Evolutionary conservation across 306 rosid genomes (phyloP).

Genomic region (Begonia peltatifolia): DNA sequence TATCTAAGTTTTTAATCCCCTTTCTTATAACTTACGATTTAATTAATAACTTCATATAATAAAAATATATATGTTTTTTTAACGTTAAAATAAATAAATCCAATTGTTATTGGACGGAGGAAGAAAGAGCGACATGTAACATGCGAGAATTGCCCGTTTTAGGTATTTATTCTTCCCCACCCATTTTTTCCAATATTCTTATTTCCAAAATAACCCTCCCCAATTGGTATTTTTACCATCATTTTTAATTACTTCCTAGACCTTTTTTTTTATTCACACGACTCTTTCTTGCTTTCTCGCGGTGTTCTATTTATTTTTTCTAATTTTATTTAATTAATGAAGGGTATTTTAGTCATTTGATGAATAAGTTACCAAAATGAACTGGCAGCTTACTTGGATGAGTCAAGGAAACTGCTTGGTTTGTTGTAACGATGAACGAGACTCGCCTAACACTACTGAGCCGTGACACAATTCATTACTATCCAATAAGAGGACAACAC

Average conservation of each 20-base stretch:
- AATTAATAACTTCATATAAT: too few relatives aligned
- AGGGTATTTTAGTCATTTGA: conserved; percentile 23
- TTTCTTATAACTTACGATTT: too few relatives aligned
- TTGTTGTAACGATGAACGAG: conserved; percentile 47
- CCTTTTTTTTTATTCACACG: too few relatives aligned
- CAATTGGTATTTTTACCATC: too few relatives aligned
- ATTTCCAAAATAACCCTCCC: conserved; percentile 26
- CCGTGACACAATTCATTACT: neutral
- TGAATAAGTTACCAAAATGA: conserved; percentile 20
- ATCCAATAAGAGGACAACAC: too few relatives aligned
- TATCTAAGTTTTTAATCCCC: too few relatives aligned
- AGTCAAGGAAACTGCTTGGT: conserved; percentile 66
- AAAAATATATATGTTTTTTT: too few relatives aligned
- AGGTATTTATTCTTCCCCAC: conserved; percentile 30
- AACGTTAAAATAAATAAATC: neutral
- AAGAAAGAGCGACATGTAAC: conserved; percentile 37
- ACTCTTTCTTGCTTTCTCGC: too few relatives aligned
- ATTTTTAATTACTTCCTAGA: too few relatives aligned
- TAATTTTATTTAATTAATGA: neutral
- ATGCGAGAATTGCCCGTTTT: conserved; percentile 47
- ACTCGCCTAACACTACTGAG: neutral
- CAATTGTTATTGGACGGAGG: conserved; percentile 30
- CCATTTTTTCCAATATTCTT: neutral
- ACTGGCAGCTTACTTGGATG: conserved; percentile 41
- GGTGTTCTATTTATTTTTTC: neutral